Percentiles rank a stretch among this genome's conserved stretches.
Conservation (phyloP, 805 yeast species). For the Myxozyma geophila region DNA sequence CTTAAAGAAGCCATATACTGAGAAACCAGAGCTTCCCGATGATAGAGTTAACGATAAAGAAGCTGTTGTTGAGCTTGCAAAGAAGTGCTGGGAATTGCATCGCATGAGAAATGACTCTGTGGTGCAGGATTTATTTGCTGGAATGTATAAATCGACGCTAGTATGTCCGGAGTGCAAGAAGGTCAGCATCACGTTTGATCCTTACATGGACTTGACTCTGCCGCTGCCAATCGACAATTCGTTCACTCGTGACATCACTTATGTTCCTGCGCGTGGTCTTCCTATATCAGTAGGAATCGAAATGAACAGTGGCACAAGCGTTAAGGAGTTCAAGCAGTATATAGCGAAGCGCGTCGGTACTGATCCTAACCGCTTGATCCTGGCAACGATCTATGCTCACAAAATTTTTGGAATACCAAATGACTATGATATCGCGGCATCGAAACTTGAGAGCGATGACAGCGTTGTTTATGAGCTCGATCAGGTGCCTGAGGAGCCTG, state of each 20-base stretch:
- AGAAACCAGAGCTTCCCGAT: slow-evolving; percentile 77
- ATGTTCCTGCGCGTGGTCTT: slow-evolving; percentile 62
- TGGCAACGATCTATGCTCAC: slow-evolving; percentile 66
- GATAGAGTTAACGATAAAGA: slow-evolving; percentile 59
- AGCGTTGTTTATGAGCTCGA: slow-evolving; percentile 66
- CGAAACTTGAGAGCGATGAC: slow-evolving; percentile 66
- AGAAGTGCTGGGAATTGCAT: slow-evolving; percentile 79
- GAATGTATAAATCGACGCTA: slow-evolving; percentile 86
- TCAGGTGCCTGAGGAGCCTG: slow-evolving; percentile 35
- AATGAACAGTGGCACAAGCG: slow-evolving; percentile 65
- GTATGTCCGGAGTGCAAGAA: slow-evolving; percentile 83
- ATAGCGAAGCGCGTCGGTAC: slow-evolving; percentile 53
- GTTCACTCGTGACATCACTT: slow-evolving; percentile 69
- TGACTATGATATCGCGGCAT: slow-evolving; percentile 60
- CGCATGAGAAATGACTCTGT: slow-evolving; percentile 81
- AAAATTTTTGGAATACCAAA: slow-evolving; percentile 74
- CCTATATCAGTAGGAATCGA: slow-evolving; percentile 70
- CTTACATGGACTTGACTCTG: slow-evolving; percentile 84
- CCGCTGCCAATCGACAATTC: slow-evolving; percentile 79
- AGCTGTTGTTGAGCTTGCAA: slow-evolving; percentile 64
- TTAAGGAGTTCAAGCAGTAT: slow-evolving; percentile 64
- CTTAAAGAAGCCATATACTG: slow-evolving; percentile 79
- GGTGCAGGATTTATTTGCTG: slow-evolving; percentile 84
- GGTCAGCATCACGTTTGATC: slow-evolving; percentile 88
- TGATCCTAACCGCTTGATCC: slow-evolving; percentile 45